Evolutionary conservation across 345 rosid genomes (phyloP).

Genomic region (Microcos paniculata): DNA sequence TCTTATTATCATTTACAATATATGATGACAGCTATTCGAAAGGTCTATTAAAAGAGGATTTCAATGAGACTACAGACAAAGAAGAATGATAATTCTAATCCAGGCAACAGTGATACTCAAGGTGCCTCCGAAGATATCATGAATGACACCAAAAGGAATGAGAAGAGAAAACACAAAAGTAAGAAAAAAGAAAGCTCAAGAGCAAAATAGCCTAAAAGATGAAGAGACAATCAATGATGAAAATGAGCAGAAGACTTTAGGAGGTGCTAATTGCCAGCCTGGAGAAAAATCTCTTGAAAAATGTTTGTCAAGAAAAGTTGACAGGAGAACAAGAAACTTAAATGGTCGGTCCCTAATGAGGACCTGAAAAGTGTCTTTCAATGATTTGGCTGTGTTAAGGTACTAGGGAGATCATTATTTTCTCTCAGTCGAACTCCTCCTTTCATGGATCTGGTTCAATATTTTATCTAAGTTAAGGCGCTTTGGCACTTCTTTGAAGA

Average conservation of each 20-base stretch:
- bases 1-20: too few species aligned
- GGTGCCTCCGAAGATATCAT: slow-evolving; percentile 4
- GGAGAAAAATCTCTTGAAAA: slow-evolving; percentile 16
- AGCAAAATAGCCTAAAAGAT: background rate
- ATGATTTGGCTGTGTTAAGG: slow-evolving; percentile 51
- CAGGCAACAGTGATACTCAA: background rate
- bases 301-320: slow-evolving; percentile 18
- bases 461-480: background rate
- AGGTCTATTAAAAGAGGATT: slow-evolving; percentile 36
- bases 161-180: slow-evolving; percentile 6
- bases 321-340: background rate
- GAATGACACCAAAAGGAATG: slow-evolving; percentile 19
- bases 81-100: slow-evolving; percentile 7
- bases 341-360: slow-evolving; percentile 14
- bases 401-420: slow-evolving; percentile 4
- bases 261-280: background rate
- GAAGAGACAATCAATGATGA: slow-evolving; percentile 8
- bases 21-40: slow-evolving; percentile 37
- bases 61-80: slow-evolving; percentile 16
- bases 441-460: background rate
- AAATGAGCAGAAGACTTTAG: background rate
- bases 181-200: slow-evolving; percentile 8
- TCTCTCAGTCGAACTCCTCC: background rate
- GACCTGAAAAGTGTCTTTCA: slow-evolving; percentile 43
- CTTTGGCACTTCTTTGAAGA: background rate